phyloP scores from a whole-genome alignment of 306 rosid genomes.

The Acmispon strigosus region DNA sequence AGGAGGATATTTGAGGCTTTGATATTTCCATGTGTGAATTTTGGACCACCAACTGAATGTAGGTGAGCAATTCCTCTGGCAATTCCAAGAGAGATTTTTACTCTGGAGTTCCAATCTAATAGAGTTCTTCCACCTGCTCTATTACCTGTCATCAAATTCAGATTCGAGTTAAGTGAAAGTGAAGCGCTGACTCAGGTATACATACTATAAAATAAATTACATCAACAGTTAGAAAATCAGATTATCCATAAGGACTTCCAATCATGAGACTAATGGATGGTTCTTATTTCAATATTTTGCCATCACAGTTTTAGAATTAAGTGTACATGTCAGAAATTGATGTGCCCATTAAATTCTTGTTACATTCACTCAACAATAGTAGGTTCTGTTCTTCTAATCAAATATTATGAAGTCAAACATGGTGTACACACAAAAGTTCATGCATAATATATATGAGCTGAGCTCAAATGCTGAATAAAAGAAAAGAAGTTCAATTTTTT shows the following conservation, averaged over 20 bases:
- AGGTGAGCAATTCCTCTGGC: slow-evolving; percentile 83
- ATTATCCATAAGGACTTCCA: not conserved
- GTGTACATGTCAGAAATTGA: not conserved
- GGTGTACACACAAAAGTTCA: not conserved
- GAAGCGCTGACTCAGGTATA: not conserved
- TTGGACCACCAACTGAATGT: slow-evolving; percentile 78
- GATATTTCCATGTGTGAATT: slow-evolving; percentile 78
- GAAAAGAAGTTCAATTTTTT: not conserved
- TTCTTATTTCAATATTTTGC: not conserved
- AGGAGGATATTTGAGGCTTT: slow-evolving; percentile 88
- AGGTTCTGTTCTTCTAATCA: not conserved
- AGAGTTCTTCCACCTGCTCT: slow-evolving; percentile 63
- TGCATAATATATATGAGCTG: not conserved
- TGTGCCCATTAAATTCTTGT: not conserved
- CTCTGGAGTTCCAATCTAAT: slow-evolving; percentile 70
- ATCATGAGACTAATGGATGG: not conserved
- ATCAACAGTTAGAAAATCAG: not conserved
- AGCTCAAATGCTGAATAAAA: not conserved
- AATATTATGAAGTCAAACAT: not conserved
- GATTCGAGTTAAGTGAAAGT: not conserved
- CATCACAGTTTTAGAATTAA: not conserved
- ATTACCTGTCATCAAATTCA: slow-evolving; percentile 47
- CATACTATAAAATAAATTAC: not conserved
- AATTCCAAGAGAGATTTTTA: slow-evolving; percentile 60
- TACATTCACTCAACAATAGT: not conserved